A percentile compares a stretch with the other conserved stretches of the same genome.
phyloP scores from a whole-genome alignment of 2,329 filamentous ascomycete genomes.

The Magnaporthales sp. region DNA sequence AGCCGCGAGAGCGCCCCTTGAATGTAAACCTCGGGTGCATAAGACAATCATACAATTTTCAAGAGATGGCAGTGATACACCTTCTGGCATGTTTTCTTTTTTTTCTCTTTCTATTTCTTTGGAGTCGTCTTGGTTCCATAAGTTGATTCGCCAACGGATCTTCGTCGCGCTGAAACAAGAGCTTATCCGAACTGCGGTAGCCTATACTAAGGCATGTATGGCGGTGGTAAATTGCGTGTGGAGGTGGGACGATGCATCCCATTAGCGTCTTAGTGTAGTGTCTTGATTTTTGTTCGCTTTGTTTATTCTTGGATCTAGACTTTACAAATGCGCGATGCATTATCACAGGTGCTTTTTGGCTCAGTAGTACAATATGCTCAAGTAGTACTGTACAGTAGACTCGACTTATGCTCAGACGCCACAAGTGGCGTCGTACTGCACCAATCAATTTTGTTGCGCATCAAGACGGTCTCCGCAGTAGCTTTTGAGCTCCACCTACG shows the following conservation, averaged over 20 bases:
- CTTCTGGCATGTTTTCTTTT: not conserved
- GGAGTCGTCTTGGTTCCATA: not conserved
- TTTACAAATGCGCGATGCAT: not conserved
- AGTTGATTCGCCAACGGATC: not conserved
- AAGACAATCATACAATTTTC: not conserved
- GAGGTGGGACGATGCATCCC: not conserved
- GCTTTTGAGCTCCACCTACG: not conserved
- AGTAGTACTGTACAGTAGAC: not conserved
- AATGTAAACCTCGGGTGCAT: not conserved
- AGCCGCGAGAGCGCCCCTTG: slow-evolving; percentile 67
- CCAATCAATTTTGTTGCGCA: not conserved
- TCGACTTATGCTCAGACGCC: not conserved
- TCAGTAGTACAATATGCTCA: not conserved
- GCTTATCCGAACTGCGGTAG: not conserved
- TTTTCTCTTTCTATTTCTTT: too few species aligned
- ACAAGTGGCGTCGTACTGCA: not conserved
- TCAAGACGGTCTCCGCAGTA: not conserved
- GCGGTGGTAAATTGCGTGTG: not conserved
- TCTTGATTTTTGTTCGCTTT: not conserved
- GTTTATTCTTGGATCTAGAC: not conserved
- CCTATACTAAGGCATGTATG: not conserved
- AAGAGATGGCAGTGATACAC: not conserved
- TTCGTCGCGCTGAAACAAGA: not conserved
- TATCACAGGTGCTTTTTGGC: not conserved
- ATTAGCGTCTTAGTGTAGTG: not conserved